Conservation (phyloP, 1,284 basidiomycete species). For the Fereydounia khargensis region DNA sequence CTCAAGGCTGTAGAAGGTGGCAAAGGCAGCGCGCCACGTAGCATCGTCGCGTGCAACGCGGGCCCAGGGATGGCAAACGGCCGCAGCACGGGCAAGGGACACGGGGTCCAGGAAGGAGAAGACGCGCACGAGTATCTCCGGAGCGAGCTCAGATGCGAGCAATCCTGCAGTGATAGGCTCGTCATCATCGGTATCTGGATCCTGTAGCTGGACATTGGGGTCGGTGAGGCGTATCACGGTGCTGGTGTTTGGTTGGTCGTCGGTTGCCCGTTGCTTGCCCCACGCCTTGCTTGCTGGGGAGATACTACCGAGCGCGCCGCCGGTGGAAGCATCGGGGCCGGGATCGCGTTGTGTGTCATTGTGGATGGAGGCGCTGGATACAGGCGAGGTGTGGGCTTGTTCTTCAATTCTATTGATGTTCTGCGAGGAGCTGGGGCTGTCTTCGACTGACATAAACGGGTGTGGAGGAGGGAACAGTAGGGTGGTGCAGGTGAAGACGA, state of each 20-base stretch:
- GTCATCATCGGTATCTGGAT: neutral
- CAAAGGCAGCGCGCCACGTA: slow-evolving; percentile 79
- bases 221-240: slow-evolving; percentile 25
- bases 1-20: slow-evolving; percentile 67
- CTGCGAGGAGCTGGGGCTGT: too few relatives aligned
- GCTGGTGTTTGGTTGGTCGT: neutral
- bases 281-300: slow-evolving; percentile 13
- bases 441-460: too few relatives aligned
- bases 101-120: slow-evolving; percentile 72
- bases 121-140: slow-evolving; percentile 74
- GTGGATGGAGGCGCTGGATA: too few relatives aligned
- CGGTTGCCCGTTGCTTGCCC: too few relatives aligned
- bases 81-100: slow-evolving; percentile 65
- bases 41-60: slow-evolving; percentile 73
- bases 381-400: too few relatives aligned
- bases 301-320: too few relatives aligned
- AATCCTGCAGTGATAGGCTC: too few relatives aligned
- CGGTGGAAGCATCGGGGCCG: too few relatives aligned
- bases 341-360: too few relatives aligned
- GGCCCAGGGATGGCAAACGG: slow-evolving; percentile 65
- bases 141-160: slow-evolving; percentile 60
- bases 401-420: too few relatives aligned
- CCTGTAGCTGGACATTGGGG: slow-evolving; percentile 7
- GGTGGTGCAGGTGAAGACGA: too few relatives aligned
- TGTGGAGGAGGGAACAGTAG: too few relatives aligned